These are phyloP conservation scores for Syncephalastrum racemosum DNA, from an alignment of 371 early-diverging fungal genomes.

Conservation along the genomic window DNA sequence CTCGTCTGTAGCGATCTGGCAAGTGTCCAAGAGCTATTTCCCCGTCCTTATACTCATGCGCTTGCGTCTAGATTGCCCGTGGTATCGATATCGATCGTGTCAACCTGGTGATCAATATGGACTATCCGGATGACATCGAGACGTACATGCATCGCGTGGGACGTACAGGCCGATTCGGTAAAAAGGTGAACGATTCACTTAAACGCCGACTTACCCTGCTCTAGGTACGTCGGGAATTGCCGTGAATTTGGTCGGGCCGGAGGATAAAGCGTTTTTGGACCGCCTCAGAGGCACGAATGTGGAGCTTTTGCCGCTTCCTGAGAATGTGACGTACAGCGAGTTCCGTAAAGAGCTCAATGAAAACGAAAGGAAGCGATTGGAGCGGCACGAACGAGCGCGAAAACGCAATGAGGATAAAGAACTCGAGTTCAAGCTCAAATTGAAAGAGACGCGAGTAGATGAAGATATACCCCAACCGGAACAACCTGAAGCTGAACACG, in stretches of 20 bases:
- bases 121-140: slow-evolving; percentile 86
- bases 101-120: slow-evolving; percentile 97
- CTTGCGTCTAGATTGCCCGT: slow-evolving; percentile 71
- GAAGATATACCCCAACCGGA: slow-evolving; percentile 1
- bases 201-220: background rate
- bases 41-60: background rate
- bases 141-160: slow-evolving; percentile 99
- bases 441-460: slow-evolving; percentile 4
- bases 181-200: no score
- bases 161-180: slow-evolving; percentile 98
- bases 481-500: background rate
- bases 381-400: slow-evolving; percentile 14
- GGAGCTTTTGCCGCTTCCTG: slow-evolving; percentile 31
- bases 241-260: slow-evolving; percentile 34
- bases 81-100: slow-evolving; percentile 99
- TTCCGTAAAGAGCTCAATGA: slow-evolving; percentile 32
- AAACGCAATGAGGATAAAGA: slow-evolving; percentile 6
- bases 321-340: slow-evolving; percentile 31
- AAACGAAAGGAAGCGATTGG: slow-evolving; percentile 26
- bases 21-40: slow-evolving; percentile 11
- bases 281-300: slow-evolving; percentile 19
- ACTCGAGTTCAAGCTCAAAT: background rate
- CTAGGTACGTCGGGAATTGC: slow-evolving; percentile 52
- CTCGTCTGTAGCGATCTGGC: slow-evolving; percentile 81
- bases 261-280: slow-evolving; percentile 29